phyloP scores from a whole-genome alignment of 306 rosid genomes.

The Cyamopsis tetragonoloba region DNA sequence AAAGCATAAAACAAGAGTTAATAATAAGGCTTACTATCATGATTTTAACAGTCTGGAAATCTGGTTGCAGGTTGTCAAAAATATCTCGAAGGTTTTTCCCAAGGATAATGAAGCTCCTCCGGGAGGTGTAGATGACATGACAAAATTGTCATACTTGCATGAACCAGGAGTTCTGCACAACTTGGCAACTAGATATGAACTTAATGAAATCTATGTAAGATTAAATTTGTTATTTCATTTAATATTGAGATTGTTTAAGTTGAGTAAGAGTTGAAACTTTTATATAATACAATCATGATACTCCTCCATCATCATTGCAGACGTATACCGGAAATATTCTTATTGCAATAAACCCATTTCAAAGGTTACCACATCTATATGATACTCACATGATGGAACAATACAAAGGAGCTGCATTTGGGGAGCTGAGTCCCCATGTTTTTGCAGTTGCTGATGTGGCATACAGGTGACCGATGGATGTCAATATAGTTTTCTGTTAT shows the following conservation, averaged over 20 bases:
- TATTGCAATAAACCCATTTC: slow-evolving; percentile 98
- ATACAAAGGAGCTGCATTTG: slow-evolving; percentile 93
- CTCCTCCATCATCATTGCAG: slow-evolving; percentile 50
- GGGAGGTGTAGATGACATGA: slow-evolving; percentile 99
- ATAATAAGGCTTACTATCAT: not conserved
- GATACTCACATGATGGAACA: slow-evolving; percentile 99
- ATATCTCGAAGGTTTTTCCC: slow-evolving; percentile 88
- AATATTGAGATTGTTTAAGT: slow-evolving; percentile 17
- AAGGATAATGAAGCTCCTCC: slow-evolving; percentile 97
- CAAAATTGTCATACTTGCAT: slow-evolving; percentile 95
- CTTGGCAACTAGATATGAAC: slow-evolving; percentile 98
- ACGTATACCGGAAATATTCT: slow-evolving; percentile 98
- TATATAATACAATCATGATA: slow-evolving; percentile 21
- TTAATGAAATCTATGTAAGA: slow-evolving; percentile 95
- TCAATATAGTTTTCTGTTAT: not conserved
- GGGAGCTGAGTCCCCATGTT: slow-evolving; percentile 99
- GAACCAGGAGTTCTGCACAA: slow-evolving; percentile 98
- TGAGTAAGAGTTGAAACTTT: slow-evolving; percentile 14
- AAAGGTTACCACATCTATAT: slow-evolving; percentile 93
- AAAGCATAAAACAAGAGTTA: not conserved
- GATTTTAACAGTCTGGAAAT: slow-evolving; percentile 26
- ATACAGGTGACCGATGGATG: slow-evolving; percentile 59
- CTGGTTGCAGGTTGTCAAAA: slow-evolving; percentile 63
- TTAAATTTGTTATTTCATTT: slow-evolving; percentile 10
- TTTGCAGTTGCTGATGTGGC: slow-evolving; percentile 99